Conservation (phyloP, 176 grass and related monocot genomes). For the Paspalum notatum region DNA sequence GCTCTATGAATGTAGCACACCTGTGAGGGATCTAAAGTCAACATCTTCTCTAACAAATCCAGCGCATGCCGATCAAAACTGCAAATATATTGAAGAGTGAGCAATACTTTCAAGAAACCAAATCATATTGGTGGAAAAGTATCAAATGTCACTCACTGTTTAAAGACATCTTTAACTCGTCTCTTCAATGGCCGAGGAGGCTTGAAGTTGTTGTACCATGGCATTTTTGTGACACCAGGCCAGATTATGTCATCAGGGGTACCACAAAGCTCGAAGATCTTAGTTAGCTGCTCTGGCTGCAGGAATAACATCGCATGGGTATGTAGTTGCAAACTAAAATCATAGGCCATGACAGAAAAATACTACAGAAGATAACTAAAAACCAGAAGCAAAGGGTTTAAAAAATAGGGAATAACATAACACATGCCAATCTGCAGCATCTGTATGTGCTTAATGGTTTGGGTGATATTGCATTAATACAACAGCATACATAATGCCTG, state of each 20-base stretch:
- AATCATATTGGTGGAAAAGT: constrained; percentile 22
- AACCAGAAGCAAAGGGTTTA: background rate
- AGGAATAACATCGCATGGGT: constrained; percentile 9
- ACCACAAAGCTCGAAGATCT: constrained; percentile 95
- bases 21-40: constrained; percentile 82
- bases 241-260: constrained; percentile 88
- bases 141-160: constrained; percentile 68
- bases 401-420: background rate
- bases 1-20: constrained; percentile 39
- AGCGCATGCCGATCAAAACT: constrained; percentile 97
- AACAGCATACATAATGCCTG: background rate
- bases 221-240: constrained; percentile 96
- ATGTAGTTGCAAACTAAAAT: background rate
- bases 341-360: background rate
- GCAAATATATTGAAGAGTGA: constrained; percentile 11
- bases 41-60: constrained; percentile 92
- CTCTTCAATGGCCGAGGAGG: constrained; percentile 75
- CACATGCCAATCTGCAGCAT: background rate
- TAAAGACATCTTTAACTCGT: constrained; percentile 86
- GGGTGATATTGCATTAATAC: background rate
- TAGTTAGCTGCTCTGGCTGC: constrained; percentile 90
- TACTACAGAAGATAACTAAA: background rate
- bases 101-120: background rate
- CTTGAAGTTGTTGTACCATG: constrained; percentile 99
- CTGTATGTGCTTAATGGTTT: background rate